phyloP scores from a whole-genome alignment of 2,329 filamentous ascomycete species.

The Cladosporium oxysporum region DNA sequence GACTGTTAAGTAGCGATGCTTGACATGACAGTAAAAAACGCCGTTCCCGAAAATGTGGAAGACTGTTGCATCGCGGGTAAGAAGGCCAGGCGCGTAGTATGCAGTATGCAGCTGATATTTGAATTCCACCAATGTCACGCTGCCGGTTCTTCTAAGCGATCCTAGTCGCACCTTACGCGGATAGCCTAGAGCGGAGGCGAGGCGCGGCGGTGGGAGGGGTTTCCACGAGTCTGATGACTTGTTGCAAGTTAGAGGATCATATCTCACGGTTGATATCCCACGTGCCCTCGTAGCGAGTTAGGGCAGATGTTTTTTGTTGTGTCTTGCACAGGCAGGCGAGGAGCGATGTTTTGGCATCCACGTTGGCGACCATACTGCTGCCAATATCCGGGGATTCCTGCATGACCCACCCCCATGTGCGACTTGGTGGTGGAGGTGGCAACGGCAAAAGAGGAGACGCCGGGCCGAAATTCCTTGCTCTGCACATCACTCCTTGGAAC shows the following conservation, averaged over 20 bases:
- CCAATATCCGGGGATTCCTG: slow-evolving; percentile 9
- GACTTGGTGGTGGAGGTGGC: background rate
- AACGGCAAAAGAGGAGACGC: slow-evolving; percentile 10
- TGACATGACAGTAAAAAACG: background rate
- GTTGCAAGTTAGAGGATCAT: background rate
- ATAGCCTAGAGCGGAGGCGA: slow-evolving; percentile 8
- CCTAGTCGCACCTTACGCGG: slow-evolving; percentile 10
- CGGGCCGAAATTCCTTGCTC: slow-evolving; percentile 10
- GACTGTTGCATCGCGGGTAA: slow-evolving; percentile 10
- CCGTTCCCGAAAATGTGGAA: background rate
- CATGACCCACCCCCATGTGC: slow-evolving; percentile 10
- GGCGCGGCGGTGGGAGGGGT: slow-evolving; percentile 6
- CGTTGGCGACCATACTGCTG: background rate
- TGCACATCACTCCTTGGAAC: background rate
- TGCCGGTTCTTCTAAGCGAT: slow-evolving; percentile 17
- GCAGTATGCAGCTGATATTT: slow-evolving; percentile 4
- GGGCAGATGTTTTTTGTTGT: background rate
- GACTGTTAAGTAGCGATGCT: background rate
- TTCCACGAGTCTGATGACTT: slow-evolving; percentile 18
- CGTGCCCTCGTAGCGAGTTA: slow-evolving; percentile 5
- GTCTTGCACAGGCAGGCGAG: background rate
- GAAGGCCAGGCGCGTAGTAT: background rate
- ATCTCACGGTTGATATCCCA: background rate
- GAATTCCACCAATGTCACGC: slow-evolving; percentile 18
- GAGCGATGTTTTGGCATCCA: background rate